A percentile compares a stretch with the other conserved stretches of the same genome.
These are phyloP conservation scores for Aspergillus eucalypticola DNA, from an alignment of 2,329 filamentous ascomycete genomes.

Conservation along the genomic window DNA sequence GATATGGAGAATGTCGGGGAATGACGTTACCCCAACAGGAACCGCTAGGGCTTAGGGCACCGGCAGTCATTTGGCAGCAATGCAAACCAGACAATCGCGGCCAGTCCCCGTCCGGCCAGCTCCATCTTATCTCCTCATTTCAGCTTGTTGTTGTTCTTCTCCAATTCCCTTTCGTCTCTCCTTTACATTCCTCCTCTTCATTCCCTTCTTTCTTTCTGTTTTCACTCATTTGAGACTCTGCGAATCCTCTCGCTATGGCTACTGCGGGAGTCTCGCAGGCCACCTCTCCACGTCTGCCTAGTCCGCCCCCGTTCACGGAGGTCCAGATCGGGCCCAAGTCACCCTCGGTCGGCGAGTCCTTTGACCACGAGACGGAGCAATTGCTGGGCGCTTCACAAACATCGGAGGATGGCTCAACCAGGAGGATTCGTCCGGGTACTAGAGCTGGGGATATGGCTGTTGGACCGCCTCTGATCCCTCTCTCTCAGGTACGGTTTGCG, in stretches of 20 bases:
- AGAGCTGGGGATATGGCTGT: conserved; percentile 90
- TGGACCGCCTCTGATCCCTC: conserved; percentile 82
- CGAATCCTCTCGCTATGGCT: conserved; percentile 38
- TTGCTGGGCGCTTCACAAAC: conserved; percentile 56
- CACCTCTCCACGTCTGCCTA: conserved; percentile 88
- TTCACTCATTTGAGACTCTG: conserved; percentile 12
- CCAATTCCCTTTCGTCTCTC: background rate
- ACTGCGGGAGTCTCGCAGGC: conserved; percentile 54
- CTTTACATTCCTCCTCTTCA: background rate
- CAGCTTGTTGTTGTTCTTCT: conserved; percentile 11
- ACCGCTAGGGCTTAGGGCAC: conserved; percentile 39
- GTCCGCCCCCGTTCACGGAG: conserved; percentile 90
- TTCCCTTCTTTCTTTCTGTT: conserved; percentile 6
- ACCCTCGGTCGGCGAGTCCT: conserved; percentile 63
- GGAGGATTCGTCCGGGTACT: conserved; percentile 89
- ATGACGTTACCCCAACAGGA: conserved; percentile 25
- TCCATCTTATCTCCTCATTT: conserved; percentile 15
- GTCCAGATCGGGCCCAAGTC: conserved; percentile 85
- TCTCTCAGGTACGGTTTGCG: conserved; percentile 68
- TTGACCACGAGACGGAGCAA: conserved; percentile 59
- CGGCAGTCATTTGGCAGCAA: conserved; percentile 26
- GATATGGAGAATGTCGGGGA: conserved; percentile 9
- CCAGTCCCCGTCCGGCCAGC: conserved; percentile 17
- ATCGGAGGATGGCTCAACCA: conserved; percentile 70
- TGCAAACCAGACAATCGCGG: conserved; percentile 8